phyloP scores from a whole-genome alignment of 306 rosid genomes.

The Geum urbanum region DNA sequence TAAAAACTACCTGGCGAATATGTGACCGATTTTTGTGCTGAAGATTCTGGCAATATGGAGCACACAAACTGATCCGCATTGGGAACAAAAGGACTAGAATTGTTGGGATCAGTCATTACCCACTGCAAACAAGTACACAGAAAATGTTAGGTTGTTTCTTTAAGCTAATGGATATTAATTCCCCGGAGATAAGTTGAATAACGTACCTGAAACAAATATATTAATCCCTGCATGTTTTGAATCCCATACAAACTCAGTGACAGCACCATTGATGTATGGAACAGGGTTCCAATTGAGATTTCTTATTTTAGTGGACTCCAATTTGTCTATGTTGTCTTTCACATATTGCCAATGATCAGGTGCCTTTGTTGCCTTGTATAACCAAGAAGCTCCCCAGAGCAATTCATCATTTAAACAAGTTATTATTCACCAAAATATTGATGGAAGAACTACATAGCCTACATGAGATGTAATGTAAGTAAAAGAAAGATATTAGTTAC shows the following conservation, averaged over 20 bases:
- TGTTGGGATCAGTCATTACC: constrained; percentile 27
- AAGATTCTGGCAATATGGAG: constrained; percentile 40
- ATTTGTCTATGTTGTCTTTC: constrained; percentile 14
- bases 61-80: constrained; percentile 41
- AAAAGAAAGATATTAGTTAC: constrained; percentile 17
- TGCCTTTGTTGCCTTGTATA: constrained; percentile 29
- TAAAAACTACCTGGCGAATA: constrained; percentile 37
- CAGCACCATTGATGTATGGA: neutral
- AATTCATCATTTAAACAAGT: constrained; percentile 40
- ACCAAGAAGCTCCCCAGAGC: constrained; percentile 56
- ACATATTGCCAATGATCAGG: constrained; percentile 29
- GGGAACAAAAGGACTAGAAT: constrained; percentile 19
- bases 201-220: constrained; percentile 41
- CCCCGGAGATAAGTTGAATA: too few species aligned
- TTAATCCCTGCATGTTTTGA: constrained; percentile 45
- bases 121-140: constrained; percentile 21
- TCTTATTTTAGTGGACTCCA: neutral
- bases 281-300: constrained; percentile 11
- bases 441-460: neutral
- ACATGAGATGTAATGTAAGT: neutral
- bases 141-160: neutral
- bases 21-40: constrained; percentile 19
- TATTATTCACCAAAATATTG: neutral
- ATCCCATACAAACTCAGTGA: constrained; percentile 54
- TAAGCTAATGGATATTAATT: neutral